phyloP scores from a whole-genome alignment of 2,329 filamentous ascomycete genomes.

The Hirsutella thompsonii region DNA sequence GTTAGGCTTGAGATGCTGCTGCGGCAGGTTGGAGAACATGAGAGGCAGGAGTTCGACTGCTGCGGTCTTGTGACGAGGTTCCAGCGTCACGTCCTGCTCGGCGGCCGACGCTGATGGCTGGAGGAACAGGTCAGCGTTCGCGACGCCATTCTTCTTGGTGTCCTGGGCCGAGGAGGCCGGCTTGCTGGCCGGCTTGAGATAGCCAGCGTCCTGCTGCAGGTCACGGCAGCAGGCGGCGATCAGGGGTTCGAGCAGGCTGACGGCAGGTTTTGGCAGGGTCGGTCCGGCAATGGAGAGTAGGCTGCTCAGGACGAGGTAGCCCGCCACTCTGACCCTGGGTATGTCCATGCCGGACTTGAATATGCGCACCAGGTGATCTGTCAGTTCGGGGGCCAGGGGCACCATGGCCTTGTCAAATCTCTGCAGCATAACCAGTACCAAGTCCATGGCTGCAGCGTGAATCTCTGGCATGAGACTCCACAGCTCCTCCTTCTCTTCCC shows the following conservation, averaged over 20 bases:
- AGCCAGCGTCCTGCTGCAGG: conserved; percentile 42
- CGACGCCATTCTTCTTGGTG: conserved; percentile 25
- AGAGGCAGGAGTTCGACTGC: conserved; percentile 49
- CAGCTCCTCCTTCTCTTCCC: conserved; percentile 71
- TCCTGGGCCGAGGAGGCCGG: conserved; percentile 15
- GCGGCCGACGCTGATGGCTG: conserved; percentile 20
- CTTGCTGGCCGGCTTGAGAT: conserved; percentile 27
- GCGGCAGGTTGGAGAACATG: conserved; percentile 50
- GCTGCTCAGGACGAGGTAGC: conserved; percentile 45
- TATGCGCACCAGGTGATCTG: conserved; percentile 61
- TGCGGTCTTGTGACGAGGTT: conserved; percentile 35
- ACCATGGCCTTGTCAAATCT: conserved; percentile 45
- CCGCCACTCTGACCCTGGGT: conserved; percentile 41
- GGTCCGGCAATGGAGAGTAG: conserved; percentile 51
- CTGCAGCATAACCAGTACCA: conserved; percentile 44
- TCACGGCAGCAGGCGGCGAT: conserved; percentile 64
- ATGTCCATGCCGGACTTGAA: conserved; percentile 46
- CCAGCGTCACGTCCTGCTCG: conserved; percentile 20
- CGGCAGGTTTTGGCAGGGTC: conserved; percentile 50
- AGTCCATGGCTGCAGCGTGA: conserved; percentile 55
- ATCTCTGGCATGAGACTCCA: conserved; percentile 62
- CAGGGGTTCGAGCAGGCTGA: conserved; percentile 48
- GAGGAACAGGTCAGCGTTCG: conserved; percentile 67
- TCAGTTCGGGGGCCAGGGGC: conserved; percentile 47
- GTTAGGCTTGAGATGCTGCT: conserved; percentile 54